Evolutionary conservation across 768 basidiomycete species (phyloP), one percentile per base, ranked within the genome.

Genomic region (Austroboletus festivus): DNA sequence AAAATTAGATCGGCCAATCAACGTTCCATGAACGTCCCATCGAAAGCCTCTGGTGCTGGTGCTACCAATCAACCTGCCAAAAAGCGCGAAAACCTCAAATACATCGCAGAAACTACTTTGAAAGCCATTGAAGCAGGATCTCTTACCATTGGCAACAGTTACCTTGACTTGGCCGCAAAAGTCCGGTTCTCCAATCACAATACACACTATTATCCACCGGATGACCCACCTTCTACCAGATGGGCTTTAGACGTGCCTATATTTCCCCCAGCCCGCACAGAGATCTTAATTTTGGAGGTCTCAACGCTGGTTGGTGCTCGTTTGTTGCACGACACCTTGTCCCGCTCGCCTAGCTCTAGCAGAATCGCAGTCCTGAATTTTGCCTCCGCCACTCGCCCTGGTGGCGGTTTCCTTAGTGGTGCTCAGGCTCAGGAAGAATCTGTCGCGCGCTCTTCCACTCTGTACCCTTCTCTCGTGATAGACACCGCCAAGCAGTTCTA

Each of bases 391-490:
- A 84, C 77, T 43, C 79, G 80, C 31, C 83, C 85, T 1, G 87
- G 88, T 2, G 87, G 89, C 4, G 89, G 89, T 6, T 89, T 91
- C 65, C 73, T 78, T 49, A 73, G 65, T 47, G 89, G 88, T 15
- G 80, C 85, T 0, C 79, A 82, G 50, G 88, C 89, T 2, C 88
- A 91, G 57, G 89, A 91, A 63, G 88, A 91, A 63, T 83, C 82
- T 31, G 77, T 91, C 56, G 86, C 88, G 11, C 81, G 88, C 35
- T 79, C 86, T 5, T 88, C 86, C 11, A 85, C 83, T 5, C 68
- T 91, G 6, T 86, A 83, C 54, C 70, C 76, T 1, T 76, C 82
- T 9, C 81, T 90, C 47, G 73, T 74, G 58, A 78, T 82, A 10
- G 61, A 65, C 15, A 71, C 70, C 5, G 82, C 79, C 1, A 69